phyloP scores from a whole-genome alignment of 257 asterid species.

The Cynanchum wilfordii region DNA sequence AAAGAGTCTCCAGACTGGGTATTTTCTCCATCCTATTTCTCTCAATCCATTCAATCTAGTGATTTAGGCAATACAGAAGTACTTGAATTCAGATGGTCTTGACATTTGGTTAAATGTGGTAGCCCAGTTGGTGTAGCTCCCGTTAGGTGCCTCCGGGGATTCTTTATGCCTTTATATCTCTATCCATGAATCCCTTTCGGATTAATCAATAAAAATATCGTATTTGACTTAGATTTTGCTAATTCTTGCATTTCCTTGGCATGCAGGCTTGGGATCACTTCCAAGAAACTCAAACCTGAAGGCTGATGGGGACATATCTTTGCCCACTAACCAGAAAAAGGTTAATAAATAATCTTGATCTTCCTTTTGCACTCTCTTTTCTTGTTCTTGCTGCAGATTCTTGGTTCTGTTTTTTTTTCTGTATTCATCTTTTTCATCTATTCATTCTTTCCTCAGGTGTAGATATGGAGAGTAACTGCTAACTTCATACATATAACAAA shows the following conservation, averaged over 20 bases:
- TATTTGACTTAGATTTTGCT: conserved; percentile 4
- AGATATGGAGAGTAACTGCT: conserved; percentile 43
- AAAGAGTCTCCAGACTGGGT: conserved; percentile 21
- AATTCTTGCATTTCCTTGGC: conserved; percentile 24
- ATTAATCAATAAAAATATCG: not conserved
- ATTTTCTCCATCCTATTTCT: conserved; percentile 14
- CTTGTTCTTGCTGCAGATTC: conserved; percentile 39
- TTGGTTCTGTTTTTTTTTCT: conserved; percentile 26
- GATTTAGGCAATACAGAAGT: not conserved
- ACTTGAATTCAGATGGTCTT: not conserved
- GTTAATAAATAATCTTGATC: conserved; percentile 30
- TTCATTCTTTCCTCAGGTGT: conserved; percentile 55
- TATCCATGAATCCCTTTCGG: too few relatives aligned
- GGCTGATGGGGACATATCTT: conserved; percentile 53
- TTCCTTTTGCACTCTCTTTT: conserved; percentile 25
- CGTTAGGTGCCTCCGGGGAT: too few relatives aligned
- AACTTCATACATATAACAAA: conserved; percentile 37
- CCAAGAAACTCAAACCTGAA: conserved; percentile 41
- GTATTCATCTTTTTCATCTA: conserved; percentile 12
- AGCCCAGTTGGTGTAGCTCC: too few relatives aligned
- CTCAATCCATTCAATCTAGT: not conserved
- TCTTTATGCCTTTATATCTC: too few relatives aligned
- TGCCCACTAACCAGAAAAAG: conserved; percentile 49
- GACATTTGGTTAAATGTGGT: not conserved
- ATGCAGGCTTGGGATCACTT: conserved; percentile 39